Conservation (phyloP, 805 yeast species). For the Candida chauliodis region DNA sequence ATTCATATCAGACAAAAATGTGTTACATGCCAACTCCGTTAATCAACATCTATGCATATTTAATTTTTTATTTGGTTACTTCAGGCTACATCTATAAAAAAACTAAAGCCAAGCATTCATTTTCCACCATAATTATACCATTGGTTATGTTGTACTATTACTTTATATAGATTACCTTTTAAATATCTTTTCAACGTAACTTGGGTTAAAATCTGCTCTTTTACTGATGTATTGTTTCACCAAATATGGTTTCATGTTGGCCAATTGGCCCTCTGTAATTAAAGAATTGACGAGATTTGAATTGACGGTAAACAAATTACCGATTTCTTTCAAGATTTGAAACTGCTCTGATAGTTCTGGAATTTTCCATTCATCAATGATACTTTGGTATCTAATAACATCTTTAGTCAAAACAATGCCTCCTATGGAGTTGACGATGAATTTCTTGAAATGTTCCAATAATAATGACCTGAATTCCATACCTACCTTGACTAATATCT, state of each 20-base stretch:
- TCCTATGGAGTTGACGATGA: slow-evolving; percentile 74
- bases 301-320: slow-evolving; percentile 81
- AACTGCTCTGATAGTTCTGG: slow-evolving; percentile 59
- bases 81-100: not conserved
- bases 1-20: slow-evolving; percentile 40
- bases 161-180: slow-evolving; percentile 9
- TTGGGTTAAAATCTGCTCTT: slow-evolving; percentile 65
- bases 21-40: slow-evolving; percentile 60
- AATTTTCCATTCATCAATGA: slow-evolving; percentile 65
- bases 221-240: slow-evolving; percentile 64
- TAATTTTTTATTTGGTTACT: slow-evolving; percentile 13
- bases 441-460: slow-evolving; percentile 70
- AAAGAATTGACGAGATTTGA: slow-evolving; percentile 74
- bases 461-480: slow-evolving; percentile 53
- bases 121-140: not conserved
- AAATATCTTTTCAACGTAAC: slow-evolving; percentile 45
- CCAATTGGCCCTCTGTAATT: slow-evolving; percentile 76
- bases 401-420: slow-evolving; percentile 82
- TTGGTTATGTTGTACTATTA: not conserved
- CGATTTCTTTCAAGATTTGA: slow-evolving; percentile 73
- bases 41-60: slow-evolving; percentile 35
- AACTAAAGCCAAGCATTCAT: not conserved
- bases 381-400: slow-evolving; percentile 68
- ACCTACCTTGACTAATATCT: slow-evolving; percentile 56
- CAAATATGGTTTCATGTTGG: slow-evolving; percentile 57